These are phyloP conservation scores for Tilletia indica DNA, from an alignment of 1,284 basidiomycete species.

Conservation along the genomic window DNA sequence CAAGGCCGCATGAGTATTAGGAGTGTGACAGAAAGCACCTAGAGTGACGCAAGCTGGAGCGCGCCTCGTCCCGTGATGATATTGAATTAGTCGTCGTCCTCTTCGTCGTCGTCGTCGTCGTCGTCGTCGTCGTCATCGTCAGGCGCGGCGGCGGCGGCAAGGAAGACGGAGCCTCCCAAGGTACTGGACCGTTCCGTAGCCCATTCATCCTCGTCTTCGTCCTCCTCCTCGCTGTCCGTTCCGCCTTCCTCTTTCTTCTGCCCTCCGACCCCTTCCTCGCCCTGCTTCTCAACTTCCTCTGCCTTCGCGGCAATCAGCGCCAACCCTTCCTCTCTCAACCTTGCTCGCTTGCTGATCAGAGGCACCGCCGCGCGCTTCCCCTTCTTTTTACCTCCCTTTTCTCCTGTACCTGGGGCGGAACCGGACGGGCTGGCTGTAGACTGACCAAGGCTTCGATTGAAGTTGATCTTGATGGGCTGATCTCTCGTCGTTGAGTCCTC, in stretches of 20 bases:
- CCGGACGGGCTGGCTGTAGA: background rate
- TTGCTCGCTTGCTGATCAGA: background rate
- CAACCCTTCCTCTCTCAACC: slow-evolving; percentile 9
- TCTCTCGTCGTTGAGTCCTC: background rate
- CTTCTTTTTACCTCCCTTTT: background rate
- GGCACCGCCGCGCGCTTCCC: background rate
- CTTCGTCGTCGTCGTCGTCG: background rate
- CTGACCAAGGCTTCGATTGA: background rate
- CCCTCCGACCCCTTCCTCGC: background rate
- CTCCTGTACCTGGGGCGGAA: no score
- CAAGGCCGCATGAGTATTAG: no score
- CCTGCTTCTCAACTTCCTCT: slow-evolving; percentile 5
- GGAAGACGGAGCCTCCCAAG: slow-evolving; percentile 5
- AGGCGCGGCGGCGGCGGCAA: background rate
- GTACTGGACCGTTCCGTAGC: background rate
- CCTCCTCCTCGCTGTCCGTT: slow-evolving; percentile 7
- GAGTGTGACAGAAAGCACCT: no score
- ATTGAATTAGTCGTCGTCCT: background rate
- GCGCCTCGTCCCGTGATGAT: background rate
- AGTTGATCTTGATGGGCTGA: slow-evolving; percentile 15
- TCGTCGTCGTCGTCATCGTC: background rate
- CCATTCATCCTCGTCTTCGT: background rate
- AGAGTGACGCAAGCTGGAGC: background rate
- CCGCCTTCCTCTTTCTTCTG: background rate
- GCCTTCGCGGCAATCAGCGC: slow-evolving; percentile 2